Percentiles rank a stretch among this genome's conserved stretches.
phyloP scores from a whole-genome alignment of 2,329 filamentous ascomycete species.

The Nemania abortiva region DNA sequence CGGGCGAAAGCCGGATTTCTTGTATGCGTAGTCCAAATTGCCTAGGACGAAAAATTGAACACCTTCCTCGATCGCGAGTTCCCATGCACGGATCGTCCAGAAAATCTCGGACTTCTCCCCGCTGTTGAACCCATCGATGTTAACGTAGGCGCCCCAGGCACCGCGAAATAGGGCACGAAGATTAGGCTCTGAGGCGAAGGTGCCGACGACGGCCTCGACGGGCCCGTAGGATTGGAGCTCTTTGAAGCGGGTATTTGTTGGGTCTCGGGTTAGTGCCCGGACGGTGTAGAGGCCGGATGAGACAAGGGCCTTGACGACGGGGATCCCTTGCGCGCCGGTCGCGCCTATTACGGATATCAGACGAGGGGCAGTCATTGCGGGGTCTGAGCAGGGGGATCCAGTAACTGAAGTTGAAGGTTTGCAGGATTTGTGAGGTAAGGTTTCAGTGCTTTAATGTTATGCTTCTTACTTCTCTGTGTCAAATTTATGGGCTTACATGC shows the following conservation, averaged over 20 bases:
- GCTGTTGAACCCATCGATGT: conserved; percentile 27
- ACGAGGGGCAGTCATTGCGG: conserved; percentile 15
- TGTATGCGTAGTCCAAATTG: conserved; percentile 21
- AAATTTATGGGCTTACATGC: not conserved
- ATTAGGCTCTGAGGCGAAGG: conserved; percentile 19
- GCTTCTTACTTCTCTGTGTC: not conserved
- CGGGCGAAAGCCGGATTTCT: conserved; percentile 20
- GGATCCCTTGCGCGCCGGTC: conserved; percentile 19
- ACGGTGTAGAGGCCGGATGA: conserved; percentile 19
- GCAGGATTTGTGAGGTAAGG: not conserved
- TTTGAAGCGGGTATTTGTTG: conserved; percentile 24
- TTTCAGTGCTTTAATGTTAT: not conserved
- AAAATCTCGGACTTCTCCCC: conserved; percentile 23
- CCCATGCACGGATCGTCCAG: conserved; percentile 28
- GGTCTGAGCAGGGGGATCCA: not conserved
- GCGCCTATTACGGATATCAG: conserved; percentile 16
- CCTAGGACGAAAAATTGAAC: conserved; percentile 17
- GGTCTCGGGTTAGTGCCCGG: conserved; percentile 18
- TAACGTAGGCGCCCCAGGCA: conserved; percentile 24
- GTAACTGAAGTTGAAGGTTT: not conserved
- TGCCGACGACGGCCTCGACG: conserved; percentile 16
- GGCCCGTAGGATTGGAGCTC: conserved; percentile 24
- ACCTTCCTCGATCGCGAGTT: conserved; percentile 24
- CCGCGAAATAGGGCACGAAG: conserved; percentile 15
- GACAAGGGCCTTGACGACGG: conserved; percentile 23